Evolutionary conservation across 306 rosid genomes (phyloP), one percentile per base, ranked within the genome.

Genomic region (Psophocarpus tetragonolobus): DNA sequence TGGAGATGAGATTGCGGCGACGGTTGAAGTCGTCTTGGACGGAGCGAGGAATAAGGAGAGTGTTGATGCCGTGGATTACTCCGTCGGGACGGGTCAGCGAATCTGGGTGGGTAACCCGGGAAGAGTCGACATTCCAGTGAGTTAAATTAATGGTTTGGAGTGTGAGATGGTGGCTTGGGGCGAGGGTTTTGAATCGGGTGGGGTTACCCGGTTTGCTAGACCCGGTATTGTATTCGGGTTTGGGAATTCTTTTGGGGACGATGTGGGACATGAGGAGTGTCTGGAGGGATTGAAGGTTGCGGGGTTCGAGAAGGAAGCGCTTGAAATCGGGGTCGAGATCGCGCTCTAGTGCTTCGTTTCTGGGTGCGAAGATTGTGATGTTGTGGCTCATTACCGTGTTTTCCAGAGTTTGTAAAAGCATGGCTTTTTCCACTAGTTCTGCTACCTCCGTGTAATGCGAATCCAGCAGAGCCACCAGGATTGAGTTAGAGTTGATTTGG

Each of bases 381-480:
- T 92, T 92, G 83, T 84, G 85, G 10, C 45, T 45, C 4, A 86
- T 90, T 27, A 92, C 91, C 1, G 87, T 86, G 3, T 88, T 87
- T 68, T 92, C 97, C 0, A 92, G 88, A 4, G 87, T 88, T 51
- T 85, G 95, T 15, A 92, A 72, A 0, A 92, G 82, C 77, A 92
- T 69, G 17, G 91, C 97, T 41, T 92, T 92, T 65, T 92, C 97
- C 0, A 92, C 88, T 0, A 92, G 54, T 78, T 92, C 97, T 0
- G 95, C 90, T 0, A 92, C 86, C 8, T 92, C 97, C 0, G 95
- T 90, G 76, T 92, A 92, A 84, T 92, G 94, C 53, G 97, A 92
- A 86, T 92, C 97, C 10, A 92, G 70, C 1, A 92, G 86, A 6
- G 97, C 95, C 0, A 92, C 97, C 6, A 92, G 83, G 57, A 92